Evolutionary conservation across 805 yeast species (phyloP).

Genomic region (Wickerhamiella sorbophila): DNA sequence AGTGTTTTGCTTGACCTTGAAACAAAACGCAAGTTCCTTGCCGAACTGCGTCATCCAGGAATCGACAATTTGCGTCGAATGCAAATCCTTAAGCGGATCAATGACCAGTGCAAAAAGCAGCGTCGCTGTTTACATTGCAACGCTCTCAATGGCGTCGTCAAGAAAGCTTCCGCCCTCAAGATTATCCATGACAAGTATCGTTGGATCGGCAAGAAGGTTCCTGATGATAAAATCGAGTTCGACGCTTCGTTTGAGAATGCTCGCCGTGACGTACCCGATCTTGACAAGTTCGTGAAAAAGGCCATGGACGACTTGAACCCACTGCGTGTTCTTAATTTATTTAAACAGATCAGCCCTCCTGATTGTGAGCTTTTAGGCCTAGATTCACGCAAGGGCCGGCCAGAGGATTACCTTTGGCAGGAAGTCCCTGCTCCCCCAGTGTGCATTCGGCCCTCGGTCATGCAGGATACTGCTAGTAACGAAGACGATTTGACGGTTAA

Average conservation of each 20-base stretch:
- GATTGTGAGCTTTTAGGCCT: constrained; percentile 91
- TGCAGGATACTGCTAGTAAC: constrained; percentile 82
- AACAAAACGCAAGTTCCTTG: constrained; percentile 49
- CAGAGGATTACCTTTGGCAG: constrained; percentile 94
- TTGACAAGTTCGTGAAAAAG: constrained; percentile 72
- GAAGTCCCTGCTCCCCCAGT: constrained; percentile 98
- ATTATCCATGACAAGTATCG: constrained; percentile 92
- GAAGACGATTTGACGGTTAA: constrained; percentile 97
- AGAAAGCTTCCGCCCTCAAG: constrained; percentile 91
- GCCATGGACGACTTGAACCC: constrained; percentile 93
- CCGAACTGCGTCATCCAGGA: constrained; percentile 76
- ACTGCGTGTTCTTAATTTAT: constrained; percentile 68
- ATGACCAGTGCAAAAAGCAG: constrained; percentile 92
- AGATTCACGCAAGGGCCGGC: constrained; percentile 78
- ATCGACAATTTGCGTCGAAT: constrained; percentile 84
- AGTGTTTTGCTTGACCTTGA: constrained; percentile 59
- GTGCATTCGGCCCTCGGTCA: constrained; percentile 94
- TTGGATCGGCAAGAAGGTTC: constrained; percentile 83
- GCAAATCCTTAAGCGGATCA: constrained; percentile 67
- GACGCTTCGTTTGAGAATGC: constrained; percentile 74
- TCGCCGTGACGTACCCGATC: constrained; percentile 63
- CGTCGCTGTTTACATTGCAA: constrained; percentile 81
- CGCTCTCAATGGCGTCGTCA: constrained; percentile 89
- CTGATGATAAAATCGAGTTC: constrained; percentile 76
- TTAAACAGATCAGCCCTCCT: constrained; percentile 68